These are phyloP conservation scores for Lachnellula subtilissima DNA, from an alignment of 2,329 filamentous ascomycete species.

Conservation along the genomic window DNA sequence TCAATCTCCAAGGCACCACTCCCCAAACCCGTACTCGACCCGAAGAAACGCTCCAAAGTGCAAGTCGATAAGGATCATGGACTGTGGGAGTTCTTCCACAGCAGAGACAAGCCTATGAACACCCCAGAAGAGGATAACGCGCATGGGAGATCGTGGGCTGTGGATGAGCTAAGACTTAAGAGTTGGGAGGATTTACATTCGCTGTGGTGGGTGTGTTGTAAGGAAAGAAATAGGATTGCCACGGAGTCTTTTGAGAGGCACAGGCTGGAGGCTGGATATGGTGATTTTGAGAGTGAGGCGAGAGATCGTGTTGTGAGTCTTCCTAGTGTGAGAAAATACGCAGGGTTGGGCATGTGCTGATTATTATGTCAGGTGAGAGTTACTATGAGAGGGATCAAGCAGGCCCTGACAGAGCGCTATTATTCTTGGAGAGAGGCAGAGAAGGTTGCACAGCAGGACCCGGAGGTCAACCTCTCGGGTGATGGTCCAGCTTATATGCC, in stretches of 20 bases:
- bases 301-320: conserved; percentile 63
- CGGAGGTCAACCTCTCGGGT: conserved; percentile 52
- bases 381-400: conserved; percentile 80
- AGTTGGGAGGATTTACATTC: conserved; percentile 90
- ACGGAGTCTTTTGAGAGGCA: conserved; percentile 68
- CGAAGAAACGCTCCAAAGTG: conserved; percentile 50
- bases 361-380: conserved; percentile 54
- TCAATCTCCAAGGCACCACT: conserved; percentile 68
- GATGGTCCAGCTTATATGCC: conserved; percentile 27
- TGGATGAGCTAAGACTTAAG: conserved; percentile 80
- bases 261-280: conserved; percentile 66
- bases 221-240: conserved; percentile 84
- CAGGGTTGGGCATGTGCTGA: conserved; percentile 11
- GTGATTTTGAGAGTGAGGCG: conserved; percentile 58
- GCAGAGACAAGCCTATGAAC: conserved; percentile 60
- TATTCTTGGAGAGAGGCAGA: conserved; percentile 81
- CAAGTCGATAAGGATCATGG: conserved; percentile 69
- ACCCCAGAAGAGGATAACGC: conserved; percentile 65
- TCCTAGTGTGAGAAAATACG: not conserved
- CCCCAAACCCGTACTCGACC: conserved; percentile 63
- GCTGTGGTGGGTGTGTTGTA: conserved; percentile 91
- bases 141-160: conserved; percentile 79
- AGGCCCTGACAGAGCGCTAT: conserved; percentile 79
- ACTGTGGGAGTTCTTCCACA: conserved; percentile 87
- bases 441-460: conserved; percentile 59